A percentile compares a stretch with the other conserved stretches of the same genome.
Evolutionary conservation across 352 stramenopile genomes (phyloP).

Genomic region (Globisporangium sylvaticum): DNA sequence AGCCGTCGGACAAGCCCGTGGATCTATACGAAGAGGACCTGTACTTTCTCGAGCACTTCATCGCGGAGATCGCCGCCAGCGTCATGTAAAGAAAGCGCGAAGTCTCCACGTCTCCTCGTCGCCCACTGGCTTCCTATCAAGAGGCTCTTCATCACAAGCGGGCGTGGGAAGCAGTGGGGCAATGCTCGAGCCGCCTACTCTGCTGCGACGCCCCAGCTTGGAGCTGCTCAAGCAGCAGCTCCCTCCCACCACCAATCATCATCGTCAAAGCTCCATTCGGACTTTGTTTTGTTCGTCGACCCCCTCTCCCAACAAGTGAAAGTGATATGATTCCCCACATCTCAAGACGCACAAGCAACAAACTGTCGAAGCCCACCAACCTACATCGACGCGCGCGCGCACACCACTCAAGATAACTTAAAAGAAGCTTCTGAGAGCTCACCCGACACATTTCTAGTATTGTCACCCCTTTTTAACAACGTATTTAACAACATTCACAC

Average conservation of each 20-base stretch:
- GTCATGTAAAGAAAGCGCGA: conserved; percentile 18
- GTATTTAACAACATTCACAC: conserved; percentile 1
- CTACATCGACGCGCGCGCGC: conserved; percentile 8
- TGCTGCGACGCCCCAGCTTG: neutral
- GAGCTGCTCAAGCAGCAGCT: neutral
- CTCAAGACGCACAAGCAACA: neutral
- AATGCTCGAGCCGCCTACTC: neutral
- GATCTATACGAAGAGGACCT: conserved; percentile 76
- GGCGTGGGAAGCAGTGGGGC: neutral
- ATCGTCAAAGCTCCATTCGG: neutral
- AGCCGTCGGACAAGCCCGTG: conserved; percentile 68
- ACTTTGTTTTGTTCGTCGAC: conserved; percentile 3
- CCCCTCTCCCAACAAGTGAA: neutral
- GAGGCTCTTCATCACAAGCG: neutral
- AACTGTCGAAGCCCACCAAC: conserved; percentile 6
- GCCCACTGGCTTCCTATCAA: neutral
- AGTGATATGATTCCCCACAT: conserved; percentile 4
- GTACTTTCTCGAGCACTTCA: conserved; percentile 81
- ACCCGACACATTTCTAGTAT: neutral
- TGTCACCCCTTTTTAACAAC: conserved; percentile 1
- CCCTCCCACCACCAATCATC: neutral
- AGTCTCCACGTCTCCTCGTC: neutral
- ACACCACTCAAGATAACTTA: conserved; percentile 6
- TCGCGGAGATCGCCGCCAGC: conserved; percentile 63
- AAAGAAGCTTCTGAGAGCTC: neutral